Percentiles rank a stretch among this genome's conserved stretches.
phyloP scores from a whole-genome alignment of 1,284 basidiomycete species.

The Apiotrichum gracile region DNA sequence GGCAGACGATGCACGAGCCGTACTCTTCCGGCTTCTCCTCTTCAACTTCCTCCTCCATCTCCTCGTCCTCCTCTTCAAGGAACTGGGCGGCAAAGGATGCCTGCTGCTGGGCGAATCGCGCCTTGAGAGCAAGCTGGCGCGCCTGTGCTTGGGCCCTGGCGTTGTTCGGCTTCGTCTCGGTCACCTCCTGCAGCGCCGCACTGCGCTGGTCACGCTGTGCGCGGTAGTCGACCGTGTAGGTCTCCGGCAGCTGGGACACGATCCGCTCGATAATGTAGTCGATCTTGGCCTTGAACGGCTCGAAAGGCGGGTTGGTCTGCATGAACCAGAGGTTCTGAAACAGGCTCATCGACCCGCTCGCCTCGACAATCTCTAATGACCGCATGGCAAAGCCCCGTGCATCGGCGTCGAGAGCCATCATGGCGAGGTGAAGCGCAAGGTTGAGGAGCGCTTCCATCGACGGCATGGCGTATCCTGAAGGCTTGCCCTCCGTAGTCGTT shows the following conservation, averaged over 20 bases:
- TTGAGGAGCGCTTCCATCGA: slow-evolving; percentile 62
- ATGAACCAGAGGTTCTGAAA: slow-evolving; percentile 61
- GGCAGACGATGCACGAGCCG: slow-evolving; percentile 95
- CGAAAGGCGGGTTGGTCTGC: slow-evolving; percentile 68
- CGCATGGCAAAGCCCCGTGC: slow-evolving; percentile 58
- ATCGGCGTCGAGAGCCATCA: slow-evolving; percentile 71
- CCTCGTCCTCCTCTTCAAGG: slow-evolving; percentile 51
- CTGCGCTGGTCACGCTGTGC: slow-evolving; percentile 49
- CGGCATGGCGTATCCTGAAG: slow-evolving; percentile 22
- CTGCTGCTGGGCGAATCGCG: slow-evolving; percentile 86
- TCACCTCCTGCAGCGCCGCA: slow-evolving; percentile 53
- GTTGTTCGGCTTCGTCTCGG: slow-evolving; percentile 46
- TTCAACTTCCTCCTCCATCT: slow-evolving; percentile 53
- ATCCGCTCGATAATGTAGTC: slow-evolving; percentile 69
- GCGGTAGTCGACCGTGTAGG: slow-evolving; percentile 52
- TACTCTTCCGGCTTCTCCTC: slow-evolving; percentile 57
- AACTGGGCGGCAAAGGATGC: slow-evolving; percentile 57
- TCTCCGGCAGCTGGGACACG: slow-evolving; percentile 48
- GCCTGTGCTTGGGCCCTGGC: slow-evolving; percentile 28
- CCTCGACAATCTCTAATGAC: slow-evolving; percentile 54
- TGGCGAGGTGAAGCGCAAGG: slow-evolving; percentile 74
- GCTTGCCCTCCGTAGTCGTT: slow-evolving; percentile 8
- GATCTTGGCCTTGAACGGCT: slow-evolving; percentile 62
- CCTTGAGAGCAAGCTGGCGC: slow-evolving; percentile 82
- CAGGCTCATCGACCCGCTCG: slow-evolving; percentile 48